Conservation (phyloP, 371 early-diverging fungal species). For the Capillidium heterosporum region DNA sequence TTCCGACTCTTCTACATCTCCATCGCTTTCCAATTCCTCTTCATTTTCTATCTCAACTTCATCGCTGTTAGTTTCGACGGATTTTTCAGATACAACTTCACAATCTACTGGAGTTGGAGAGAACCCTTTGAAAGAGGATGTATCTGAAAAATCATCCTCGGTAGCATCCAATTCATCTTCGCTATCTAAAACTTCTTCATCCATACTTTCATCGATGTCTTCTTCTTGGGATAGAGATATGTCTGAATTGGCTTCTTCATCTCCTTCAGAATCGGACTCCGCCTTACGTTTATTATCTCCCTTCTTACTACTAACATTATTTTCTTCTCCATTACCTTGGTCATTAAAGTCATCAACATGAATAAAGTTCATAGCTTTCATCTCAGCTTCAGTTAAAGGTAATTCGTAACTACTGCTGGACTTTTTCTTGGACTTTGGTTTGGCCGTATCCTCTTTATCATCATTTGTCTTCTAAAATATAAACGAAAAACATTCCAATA, state of each 20-base stretch:
- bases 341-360: constrained; percentile 1
- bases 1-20: constrained; percentile 12
- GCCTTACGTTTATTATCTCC: not conserved
- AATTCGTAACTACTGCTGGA: not conserved
- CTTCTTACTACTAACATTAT: not conserved
- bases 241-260: not conserved
- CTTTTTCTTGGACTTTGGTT: not conserved
- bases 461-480: not conserved
- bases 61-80: not conserved
- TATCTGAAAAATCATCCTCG: not conserved
- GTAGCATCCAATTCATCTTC: not conserved
- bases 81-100: too few relatives aligned
- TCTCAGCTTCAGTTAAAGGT: not conserved
- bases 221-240: not conserved
- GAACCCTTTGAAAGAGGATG: not conserved
- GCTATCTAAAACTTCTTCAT: not conserved
- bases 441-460: not conserved
- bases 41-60: not conserved
- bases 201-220: not conserved
- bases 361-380: not conserved
- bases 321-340: not conserved
- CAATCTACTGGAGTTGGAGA: not conserved
- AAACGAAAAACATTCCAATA: not conserved
- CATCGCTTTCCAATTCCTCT: not conserved
- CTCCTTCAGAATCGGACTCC: not conserved